Conservation (phyloP, 805 yeast species). For the Ogataea minuta region DNA sequence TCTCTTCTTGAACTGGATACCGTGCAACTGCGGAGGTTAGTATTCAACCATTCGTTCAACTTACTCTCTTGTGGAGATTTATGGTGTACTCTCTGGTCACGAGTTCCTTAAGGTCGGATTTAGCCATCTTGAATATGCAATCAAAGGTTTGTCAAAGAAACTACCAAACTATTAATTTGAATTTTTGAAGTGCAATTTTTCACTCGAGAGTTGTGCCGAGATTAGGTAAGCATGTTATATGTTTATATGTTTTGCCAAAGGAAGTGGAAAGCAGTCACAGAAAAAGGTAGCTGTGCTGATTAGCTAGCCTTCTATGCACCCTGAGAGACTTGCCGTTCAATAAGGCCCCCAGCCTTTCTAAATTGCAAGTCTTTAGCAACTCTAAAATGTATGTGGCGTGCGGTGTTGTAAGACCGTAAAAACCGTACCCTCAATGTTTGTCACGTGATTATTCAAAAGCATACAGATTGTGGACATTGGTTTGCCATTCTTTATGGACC, state of each 20-base stretch:
- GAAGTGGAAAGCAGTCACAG: no score
- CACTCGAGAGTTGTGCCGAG: constrained; percentile 6
- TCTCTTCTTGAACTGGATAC: constrained; percentile 98
- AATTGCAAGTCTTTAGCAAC: not conserved
- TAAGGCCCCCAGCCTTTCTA: no score
- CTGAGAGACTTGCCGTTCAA: no score
- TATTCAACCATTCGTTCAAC: constrained; percentile 35
- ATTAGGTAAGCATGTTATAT: constrained; percentile 3
- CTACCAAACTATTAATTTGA: constrained; percentile 13
- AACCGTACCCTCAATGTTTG: not conserved
- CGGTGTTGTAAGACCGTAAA: constrained; percentile 1
- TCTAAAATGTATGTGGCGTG: not conserved
- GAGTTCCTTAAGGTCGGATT: constrained; percentile 88
- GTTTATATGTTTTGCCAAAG: no score
- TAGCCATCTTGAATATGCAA: constrained; percentile 35
- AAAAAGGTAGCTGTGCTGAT: not conserved
- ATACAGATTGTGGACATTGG: constrained; percentile 31
- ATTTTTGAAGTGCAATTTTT: constrained; percentile 13
- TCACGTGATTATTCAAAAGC: constrained; percentile 33
- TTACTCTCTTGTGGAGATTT: constrained; percentile 98
- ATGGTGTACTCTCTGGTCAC: constrained; percentile 99
- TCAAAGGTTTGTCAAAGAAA: constrained; percentile 13
- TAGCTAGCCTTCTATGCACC: no score
- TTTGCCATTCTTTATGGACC: constrained; percentile 26
- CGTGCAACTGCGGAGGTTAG: constrained; percentile 66